A percentile compares a stretch with the other conserved stretches of the same genome.
These are phyloP conservation scores for Clitoria ternatea DNA, from an alignment of 306 rosid species.

Conservation along the genomic window DNA sequence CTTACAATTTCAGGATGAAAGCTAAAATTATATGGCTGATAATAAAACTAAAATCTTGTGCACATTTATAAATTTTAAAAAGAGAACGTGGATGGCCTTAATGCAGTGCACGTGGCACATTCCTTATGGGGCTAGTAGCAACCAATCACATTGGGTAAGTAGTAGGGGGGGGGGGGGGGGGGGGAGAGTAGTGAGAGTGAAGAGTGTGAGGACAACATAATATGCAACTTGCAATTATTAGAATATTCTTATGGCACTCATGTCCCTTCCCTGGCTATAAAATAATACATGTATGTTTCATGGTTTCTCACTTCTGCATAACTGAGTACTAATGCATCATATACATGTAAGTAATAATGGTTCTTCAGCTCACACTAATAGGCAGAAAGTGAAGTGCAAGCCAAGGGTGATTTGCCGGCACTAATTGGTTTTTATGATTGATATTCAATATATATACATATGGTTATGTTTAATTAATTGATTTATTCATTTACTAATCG, in stretches of 20 bases:
- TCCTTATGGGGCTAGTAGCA: not conserved
- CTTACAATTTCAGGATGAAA: too few relatives aligned
- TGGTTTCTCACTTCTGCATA: not conserved
- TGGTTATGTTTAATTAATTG: not conserved
- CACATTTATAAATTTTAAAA: not conserved
- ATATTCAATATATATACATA: not conserved
- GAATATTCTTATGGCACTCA: not conserved
- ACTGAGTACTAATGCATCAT: too few relatives aligned
- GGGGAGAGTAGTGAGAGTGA: too few relatives aligned
- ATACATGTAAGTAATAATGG: not conserved
- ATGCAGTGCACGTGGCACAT: not conserved
- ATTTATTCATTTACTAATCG: not conserved
- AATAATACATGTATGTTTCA: not conserved
- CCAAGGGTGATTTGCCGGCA: constrained; percentile 40
- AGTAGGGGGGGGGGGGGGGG: too few relatives aligned
- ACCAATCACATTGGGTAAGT: not conserved
- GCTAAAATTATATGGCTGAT: not conserved
- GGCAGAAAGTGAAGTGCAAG: constrained; percentile 31
- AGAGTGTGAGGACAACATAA: not conserved
- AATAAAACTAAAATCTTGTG: not conserved
- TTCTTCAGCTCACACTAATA: constrained; percentile 23
- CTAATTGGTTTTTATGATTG: not conserved
- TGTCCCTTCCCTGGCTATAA: not conserved
- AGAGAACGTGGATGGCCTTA: not conserved
- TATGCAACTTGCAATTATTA: constrained; percentile 14